Conservation (phyloP, 73 alveolate genomes). For the Uronychia setigera region DNA sequence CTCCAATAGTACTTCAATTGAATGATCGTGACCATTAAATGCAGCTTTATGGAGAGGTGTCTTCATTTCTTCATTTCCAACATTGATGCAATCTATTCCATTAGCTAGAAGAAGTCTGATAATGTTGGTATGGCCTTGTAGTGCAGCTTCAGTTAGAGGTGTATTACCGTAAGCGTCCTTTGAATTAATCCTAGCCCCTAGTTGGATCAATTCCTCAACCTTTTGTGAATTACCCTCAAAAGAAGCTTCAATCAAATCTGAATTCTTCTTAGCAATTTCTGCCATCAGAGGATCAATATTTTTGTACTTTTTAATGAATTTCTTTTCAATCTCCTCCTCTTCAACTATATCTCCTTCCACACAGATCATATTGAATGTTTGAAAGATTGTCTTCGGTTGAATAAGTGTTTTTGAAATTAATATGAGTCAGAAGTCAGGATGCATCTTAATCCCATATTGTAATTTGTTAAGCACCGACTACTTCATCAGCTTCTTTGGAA, state of each 20-base stretch:
- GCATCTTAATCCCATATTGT: background rate
- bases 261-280: background rate
- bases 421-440: background rate
- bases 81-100: conserved; percentile 14
- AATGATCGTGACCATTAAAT: conserved; percentile 11
- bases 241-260: conserved; percentile 31
- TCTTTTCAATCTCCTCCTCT: conserved; percentile 1
- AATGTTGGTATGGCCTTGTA: conserved; percentile 9
- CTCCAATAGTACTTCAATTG: conserved; percentile 7
- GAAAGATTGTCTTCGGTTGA: background rate
- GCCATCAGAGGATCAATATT: conserved; percentile 5
- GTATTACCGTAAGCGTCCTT: conserved; percentile 15
- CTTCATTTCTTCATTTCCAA: background rate
- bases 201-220: conserved; percentile 1
- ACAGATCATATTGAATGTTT: background rate
- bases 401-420: background rate
- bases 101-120: background rate
- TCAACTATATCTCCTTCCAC: conserved; percentile 9
- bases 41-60: conserved; percentile 55
- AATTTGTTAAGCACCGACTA: background rate
- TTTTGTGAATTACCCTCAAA: conserved; percentile 14
- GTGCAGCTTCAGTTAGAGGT: conserved; percentile 32
- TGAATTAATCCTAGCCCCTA: conserved; percentile 8
- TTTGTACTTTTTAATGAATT: background rate
- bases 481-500: background rate